These are phyloP conservation scores for Corymbia maculata DNA, from an alignment of 345 rosid genomes.

Conservation along the genomic window DNA sequence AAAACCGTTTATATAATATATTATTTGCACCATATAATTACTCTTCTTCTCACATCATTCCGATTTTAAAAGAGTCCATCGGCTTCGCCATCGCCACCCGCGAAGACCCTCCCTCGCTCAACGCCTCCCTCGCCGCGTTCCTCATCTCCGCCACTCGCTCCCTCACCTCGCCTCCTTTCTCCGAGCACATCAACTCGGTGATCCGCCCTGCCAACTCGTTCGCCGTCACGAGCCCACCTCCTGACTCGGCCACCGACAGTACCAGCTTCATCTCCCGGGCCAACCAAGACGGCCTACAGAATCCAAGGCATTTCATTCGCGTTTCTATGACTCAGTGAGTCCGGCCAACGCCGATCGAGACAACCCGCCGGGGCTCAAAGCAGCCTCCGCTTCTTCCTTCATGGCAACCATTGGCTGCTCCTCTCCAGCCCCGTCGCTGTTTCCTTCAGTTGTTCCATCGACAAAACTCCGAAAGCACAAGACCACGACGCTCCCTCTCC, in stretches of 20 bases:
- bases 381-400: slow-evolving; percentile 9
- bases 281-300: neutral
- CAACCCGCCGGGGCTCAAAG: slow-evolving; percentile 25
- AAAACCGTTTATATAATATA: neutral
- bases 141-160: neutral
- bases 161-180: neutral
- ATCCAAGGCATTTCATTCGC: neutral
- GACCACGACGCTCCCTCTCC: slow-evolving; percentile 21
- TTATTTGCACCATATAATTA: neutral
- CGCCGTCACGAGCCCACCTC: neutral
- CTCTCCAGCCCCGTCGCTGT: slow-evolving; percentile 39
- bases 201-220: slow-evolving; percentile 1
- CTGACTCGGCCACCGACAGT: neutral
- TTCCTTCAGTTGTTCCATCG: slow-evolving; percentile 23
- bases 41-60: neutral
- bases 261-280: neutral
- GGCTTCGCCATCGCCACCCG: neutral
- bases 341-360: slow-evolving; percentile 12
- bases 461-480: slow-evolving; percentile 55
- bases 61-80: neutral
- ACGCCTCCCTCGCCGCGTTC: neutral
- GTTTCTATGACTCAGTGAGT: slow-evolving; percentile 1
- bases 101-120: neutral
- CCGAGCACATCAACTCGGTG: neutral
- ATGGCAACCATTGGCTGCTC: slow-evolving; percentile 22